phyloP scores from a whole-genome alignment of 2,329 filamentous ascomycete species.

The Fusarium nanum region DNA sequence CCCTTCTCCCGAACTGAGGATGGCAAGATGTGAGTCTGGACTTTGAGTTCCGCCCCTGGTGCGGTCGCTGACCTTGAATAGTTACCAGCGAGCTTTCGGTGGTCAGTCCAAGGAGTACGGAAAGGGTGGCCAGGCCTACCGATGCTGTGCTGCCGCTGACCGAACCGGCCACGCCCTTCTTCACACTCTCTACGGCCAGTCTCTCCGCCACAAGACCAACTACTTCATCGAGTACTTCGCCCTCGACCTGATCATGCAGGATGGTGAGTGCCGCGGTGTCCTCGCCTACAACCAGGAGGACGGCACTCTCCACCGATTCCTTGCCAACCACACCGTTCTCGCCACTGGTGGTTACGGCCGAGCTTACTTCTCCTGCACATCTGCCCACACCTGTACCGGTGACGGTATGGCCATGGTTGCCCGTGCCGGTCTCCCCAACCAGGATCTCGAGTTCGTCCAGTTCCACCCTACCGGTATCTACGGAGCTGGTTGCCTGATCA shows the following conservation, averaged over 20 bases:
- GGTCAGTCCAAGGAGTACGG: slow-evolving; percentile 95
- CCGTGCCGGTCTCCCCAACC: slow-evolving; percentile 95
- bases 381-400: slow-evolving; percentile 97
- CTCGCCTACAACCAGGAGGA: slow-evolving; percentile 99
- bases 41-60: background rate
- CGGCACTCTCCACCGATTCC: slow-evolving; percentile 96
- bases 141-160: slow-evolving; percentile 95
- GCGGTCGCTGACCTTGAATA: slow-evolving; percentile 51
- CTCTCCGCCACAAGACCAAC: slow-evolving; percentile 96
- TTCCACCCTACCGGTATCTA: slow-evolving; percentile 99
- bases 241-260: slow-evolving; percentile 96
- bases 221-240: slow-evolving; percentile 99
- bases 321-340: slow-evolving; percentile 94
- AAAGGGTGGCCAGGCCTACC: slow-evolving; percentile 97
- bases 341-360: slow-evolving; percentile 98
- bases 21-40: slow-evolving; percentile 80
- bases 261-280: slow-evolving; percentile 95
- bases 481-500: slow-evolving; percentile 96
- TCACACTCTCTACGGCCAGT: slow-evolving; percentile 98
- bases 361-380: slow-evolving; percentile 98
- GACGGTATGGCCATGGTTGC: slow-evolving; percentile 99
- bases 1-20: slow-evolving; percentile 97
- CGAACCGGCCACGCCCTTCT: slow-evolving; percentile 97
- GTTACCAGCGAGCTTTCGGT: slow-evolving; percentile 98
- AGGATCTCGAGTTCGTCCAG: slow-evolving; percentile 99